These are phyloP conservation scores for Chaetomiaceae sp. DNA, from an alignment of 2,329 filamentous ascomycete species.

Conservation along the genomic window DNA sequence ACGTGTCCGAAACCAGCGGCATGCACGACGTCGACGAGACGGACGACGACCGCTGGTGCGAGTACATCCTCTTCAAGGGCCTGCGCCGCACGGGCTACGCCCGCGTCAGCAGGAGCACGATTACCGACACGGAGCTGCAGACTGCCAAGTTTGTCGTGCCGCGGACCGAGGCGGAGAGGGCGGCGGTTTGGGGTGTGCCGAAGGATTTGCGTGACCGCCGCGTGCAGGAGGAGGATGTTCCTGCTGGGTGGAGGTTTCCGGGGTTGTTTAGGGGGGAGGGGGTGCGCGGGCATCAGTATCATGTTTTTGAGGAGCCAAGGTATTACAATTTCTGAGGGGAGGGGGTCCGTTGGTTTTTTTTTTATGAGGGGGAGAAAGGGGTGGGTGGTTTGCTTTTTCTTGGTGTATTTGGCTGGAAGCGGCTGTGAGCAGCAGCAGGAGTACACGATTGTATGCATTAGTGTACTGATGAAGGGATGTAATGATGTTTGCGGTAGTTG, in stretches of 20 bases:
- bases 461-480: no score
- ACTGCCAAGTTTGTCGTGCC: conserved; percentile 92
- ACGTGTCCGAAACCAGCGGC: conserved; percentile 77
- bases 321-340: conserved; percentile 52
- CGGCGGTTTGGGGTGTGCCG: conserved; percentile 36
- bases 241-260: conserved; percentile 77
- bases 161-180: conserved; percentile 55
- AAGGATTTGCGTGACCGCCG: conserved; percentile 52
- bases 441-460: no score
- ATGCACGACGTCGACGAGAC: conserved; percentile 93
- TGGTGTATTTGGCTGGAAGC: background rate
- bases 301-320: conserved; percentile 89
- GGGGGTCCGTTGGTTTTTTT: background rate
- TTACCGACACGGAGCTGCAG: conserved; percentile 96
- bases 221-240: conserved; percentile 68
- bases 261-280: conserved; percentile 77
- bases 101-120: conserved; percentile 78
- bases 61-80: conserved; percentile 95
- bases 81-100: conserved; percentile 84
- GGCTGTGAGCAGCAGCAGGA: no score
- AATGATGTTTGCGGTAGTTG: background rate
- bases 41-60: conserved; percentile 98
- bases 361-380: background rate
- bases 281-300: conserved; percentile 84
- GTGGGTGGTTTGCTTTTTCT: background rate